Conservation (phyloP, 768 basidiomycete species). For the Punctularia strigosozonata region DNA sequence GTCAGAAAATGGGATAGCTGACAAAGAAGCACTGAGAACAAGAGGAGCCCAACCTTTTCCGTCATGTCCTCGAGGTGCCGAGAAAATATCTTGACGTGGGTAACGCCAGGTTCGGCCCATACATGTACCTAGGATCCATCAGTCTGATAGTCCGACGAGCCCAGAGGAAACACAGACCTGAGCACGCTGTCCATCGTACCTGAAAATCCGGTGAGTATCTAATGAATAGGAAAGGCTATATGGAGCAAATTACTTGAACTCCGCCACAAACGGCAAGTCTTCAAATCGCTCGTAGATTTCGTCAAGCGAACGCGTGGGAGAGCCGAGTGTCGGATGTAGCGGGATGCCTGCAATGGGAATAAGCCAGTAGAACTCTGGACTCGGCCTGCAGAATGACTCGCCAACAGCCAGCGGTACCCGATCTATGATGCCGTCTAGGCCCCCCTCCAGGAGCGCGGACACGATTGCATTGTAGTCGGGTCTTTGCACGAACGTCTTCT, state of each 20-base stretch:
- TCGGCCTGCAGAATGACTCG: no score
- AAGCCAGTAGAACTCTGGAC: no score
- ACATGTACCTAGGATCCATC: no score
- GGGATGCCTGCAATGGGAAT: constrained; percentile 75
- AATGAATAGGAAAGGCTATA: no score
- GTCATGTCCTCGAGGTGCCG: constrained; percentile 92
- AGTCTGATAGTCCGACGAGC: no score
- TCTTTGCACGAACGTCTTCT: constrained; percentile 66
- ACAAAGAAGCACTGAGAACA: constrained; percentile 3
- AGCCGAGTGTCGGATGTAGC: constrained; percentile 77
- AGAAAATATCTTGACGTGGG: constrained; percentile 61
- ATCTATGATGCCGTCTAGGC: constrained; percentile 46
- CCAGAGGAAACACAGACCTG: no score
- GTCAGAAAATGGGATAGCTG: constrained; percentile 2
- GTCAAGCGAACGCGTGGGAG: constrained; percentile 71
- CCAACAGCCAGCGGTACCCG: constrained; percentile 62
- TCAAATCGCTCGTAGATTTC: constrained; percentile 71
- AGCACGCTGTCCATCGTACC: constrained; percentile 82
- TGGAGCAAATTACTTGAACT: no score
- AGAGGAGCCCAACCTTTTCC: constrained; percentile 42
- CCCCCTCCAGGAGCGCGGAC: constrained; percentile 43
- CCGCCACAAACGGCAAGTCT: constrained; percentile 62
- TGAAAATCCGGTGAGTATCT: no score
- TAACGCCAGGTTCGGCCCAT: constrained; percentile 16
- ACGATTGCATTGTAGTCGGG: constrained; percentile 68